Evolutionary conservation across 2,329 filamentous ascomycete species (phyloP).

Genomic region (Fusarium pseudocircinatum): DNA sequence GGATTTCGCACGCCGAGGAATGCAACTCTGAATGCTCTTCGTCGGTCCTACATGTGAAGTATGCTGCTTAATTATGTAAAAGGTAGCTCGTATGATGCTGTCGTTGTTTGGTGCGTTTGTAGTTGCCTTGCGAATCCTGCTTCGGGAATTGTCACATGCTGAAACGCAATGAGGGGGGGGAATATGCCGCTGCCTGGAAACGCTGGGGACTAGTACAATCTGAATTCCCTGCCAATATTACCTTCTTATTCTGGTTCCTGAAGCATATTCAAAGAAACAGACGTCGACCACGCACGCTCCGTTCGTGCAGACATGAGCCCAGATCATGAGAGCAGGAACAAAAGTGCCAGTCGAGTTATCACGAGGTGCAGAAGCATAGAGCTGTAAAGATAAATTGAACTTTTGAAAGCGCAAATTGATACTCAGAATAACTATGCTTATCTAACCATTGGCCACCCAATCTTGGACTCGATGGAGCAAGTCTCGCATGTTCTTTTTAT

Average conservation of each 20-base stretch:
- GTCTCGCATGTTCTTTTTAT: neutral
- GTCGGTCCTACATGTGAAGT: conserved; percentile 22
- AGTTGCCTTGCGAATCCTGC: neutral
- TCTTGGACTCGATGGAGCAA: neutral
- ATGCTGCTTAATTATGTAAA: neutral
- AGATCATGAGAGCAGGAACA: neutral
- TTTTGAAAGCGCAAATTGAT: too few relatives aligned
- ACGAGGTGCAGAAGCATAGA: neutral
- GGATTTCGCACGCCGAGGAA: conserved; percentile 20
- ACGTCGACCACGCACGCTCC: neutral
- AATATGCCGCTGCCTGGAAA: neutral
- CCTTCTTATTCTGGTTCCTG: neutral
- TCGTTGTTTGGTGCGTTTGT: neutral
- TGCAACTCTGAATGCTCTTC: neutral
- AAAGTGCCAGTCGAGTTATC: neutral
- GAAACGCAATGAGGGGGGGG: neutral
- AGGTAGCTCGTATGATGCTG: neutral
- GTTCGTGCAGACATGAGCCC: neutral
- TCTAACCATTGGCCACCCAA: neutral
- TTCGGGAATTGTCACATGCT: neutral
- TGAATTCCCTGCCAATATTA: neutral
- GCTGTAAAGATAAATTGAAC: neutral
- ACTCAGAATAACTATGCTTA: neutral
- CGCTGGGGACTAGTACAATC: neutral
- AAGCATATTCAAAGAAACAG: neutral